Evolutionary conservation across 139 green algal species (phyloP), one percentile per base, ranked within the genome.

Genomic region (Chlorella sp.): DNA sequence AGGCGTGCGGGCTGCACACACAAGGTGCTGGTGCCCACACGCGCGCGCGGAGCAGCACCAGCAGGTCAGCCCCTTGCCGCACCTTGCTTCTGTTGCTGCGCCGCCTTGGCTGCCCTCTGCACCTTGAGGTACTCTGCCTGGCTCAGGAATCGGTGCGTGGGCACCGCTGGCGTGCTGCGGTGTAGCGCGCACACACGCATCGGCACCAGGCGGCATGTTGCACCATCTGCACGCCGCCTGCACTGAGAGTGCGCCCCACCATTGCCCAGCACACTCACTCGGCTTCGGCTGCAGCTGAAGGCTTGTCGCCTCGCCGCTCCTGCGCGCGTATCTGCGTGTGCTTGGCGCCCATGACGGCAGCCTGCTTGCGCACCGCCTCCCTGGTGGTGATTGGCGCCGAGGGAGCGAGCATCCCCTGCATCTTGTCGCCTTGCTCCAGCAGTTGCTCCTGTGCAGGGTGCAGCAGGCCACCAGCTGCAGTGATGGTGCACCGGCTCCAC

Each of bases 381-480:
- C 55, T 31, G 20, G 24, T 10, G 14, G 20, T 64, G 55, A 10
- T 31, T 4, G 24, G 55, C 14, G 22, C 24, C 27, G 55, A 31
- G 17, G 55, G 55, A 20, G 55, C 55, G 14, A 64, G 55, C 22
- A 64, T 64, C 4, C 27, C 55, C 24, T 64, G 55, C 55, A 64
- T 27, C 55, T 64, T 27, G 22, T 64, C 55, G 4, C 55, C 55
- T 31, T 30, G 55, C 55, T 64, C 55, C 6, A 31, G 55, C 55
- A 64, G 55, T 64, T 64, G 55, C 55, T 64, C 55, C 55, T 64
- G 55, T 17, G 42, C 42, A 55, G 10, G 17, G n/a, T n/a, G n/a
- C n/a, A n/a, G n/a, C n/a, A n/a, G n/a, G 10, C 42, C 42, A 55
- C 17, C 42, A 55, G 17, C 42, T 24, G 42, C 42, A 55, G 42